phyloP scores from a whole-genome alignment of 2,329 filamentous ascomycete genomes.

The Xylariaceae sp. region DNA sequence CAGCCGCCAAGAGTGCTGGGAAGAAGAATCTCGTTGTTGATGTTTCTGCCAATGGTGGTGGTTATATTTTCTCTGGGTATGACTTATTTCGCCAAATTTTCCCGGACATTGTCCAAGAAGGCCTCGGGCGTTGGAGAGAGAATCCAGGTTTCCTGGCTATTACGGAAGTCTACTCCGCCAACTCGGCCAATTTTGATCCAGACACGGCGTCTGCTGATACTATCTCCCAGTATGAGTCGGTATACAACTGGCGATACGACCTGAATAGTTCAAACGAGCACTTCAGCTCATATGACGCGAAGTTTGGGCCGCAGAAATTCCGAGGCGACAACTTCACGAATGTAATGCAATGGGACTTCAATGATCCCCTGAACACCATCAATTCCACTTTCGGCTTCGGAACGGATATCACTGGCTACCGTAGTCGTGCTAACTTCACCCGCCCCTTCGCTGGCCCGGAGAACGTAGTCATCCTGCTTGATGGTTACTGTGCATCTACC shows the following conservation, averaged over 20 bases:
- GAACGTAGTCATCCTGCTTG: conserved; percentile 64
- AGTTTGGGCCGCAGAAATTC: conserved; percentile 48
- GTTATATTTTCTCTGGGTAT: conserved; percentile 59
- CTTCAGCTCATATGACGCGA: conserved; percentile 55
- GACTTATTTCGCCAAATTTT: conserved; percentile 62
- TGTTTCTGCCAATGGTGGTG: conserved; percentile 60
- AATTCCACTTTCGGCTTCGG: conserved; percentile 50
- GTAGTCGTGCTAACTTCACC: conserved; percentile 52
- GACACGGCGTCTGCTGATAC: conserved; percentile 36
- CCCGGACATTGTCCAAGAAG: conserved; percentile 52
- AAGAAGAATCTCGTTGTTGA: conserved; percentile 64
- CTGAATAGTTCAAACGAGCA: conserved; percentile 55
- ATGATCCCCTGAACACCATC: conserved; percentile 48
- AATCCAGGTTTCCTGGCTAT: conserved; percentile 47
- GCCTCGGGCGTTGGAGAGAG: conserved; percentile 48
- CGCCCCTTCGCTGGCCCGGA: conserved; percentile 60
- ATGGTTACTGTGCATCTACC: conserved; percentile 64
- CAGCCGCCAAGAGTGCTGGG: conserved; percentile 48
- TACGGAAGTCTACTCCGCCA: conserved; percentile 37
- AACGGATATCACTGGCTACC: conserved; percentile 58
- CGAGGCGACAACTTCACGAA: conserved; percentile 61
- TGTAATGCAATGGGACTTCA: conserved; percentile 58
- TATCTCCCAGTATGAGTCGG: conserved; percentile 53
- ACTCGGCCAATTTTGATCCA: conserved; percentile 38
- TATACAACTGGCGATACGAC: conserved; percentile 58